Evolutionary conservation across 176 grass and related monocot species (phyloP), one percentile per base, ranked within the genome.

Genomic region (Eleusine coracana): DNA sequence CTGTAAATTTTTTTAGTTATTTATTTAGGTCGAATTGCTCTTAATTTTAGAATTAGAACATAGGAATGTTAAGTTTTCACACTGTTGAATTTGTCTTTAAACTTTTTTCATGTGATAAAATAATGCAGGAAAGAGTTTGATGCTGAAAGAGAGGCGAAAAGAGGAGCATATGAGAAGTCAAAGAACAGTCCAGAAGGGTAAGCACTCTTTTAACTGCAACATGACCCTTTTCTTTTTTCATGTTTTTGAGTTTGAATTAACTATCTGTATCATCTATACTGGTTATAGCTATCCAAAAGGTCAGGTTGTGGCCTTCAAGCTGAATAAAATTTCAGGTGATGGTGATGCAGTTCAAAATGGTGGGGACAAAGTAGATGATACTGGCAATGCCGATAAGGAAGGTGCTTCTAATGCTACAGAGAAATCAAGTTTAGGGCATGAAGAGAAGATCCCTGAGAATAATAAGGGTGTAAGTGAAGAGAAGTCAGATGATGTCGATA

Each of bases 101-200:
- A 79, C 17, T 4, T 73, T 51, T 75, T 67, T 74, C 39, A 37
- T 25, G 64, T 75, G n/a, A 69, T 88, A 70, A 76, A 85, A 73
- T 71, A 83, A 89, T 87, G 83, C 68, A 99, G 96, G 85, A 96
- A 96, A 68, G 93, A 99, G 76, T 96, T 95, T 84, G 96, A 99
- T 90, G 72, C 44, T 87, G 85, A 99, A 90, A 90, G 91, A 80
- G 87, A 87, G 76, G 74, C 20, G 58, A 88, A 87, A 73, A 82
- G 49, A 71, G 65, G 79, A 77, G 84, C 83, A 74, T 85, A 65
- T 77, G 83, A 86, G 69, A 98, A 83, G 75, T 77, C 51, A 20
- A 92, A 80, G 73, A 90, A 75, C 13, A 38, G 34, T 52, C 67
- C 65, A 7, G 79, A 88, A 87, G 80, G 91, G 96, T 98, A 88